Evolutionary conservation across 768 basidiomycete genomes (phyloP).

Genomic region (Macrolepiota albuminosa): DNA sequence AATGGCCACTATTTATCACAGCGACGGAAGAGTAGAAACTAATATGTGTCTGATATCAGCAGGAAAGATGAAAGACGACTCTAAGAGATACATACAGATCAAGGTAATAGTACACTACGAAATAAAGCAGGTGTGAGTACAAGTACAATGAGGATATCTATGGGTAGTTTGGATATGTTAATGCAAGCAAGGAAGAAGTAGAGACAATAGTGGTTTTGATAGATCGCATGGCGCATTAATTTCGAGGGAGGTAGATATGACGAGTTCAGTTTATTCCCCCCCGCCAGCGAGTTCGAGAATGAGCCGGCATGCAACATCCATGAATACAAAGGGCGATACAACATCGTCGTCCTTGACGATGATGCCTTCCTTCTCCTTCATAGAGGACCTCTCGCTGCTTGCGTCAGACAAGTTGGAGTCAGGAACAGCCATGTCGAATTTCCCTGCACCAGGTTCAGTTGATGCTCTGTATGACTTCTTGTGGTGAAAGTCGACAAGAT

Average conservation of each 20-base stretch:
- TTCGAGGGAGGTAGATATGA: not conserved
- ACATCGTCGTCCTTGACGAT: conserved; percentile 53
- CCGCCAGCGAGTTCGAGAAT: conserved; percentile 89
- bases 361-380: conserved; percentile 47
- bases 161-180: not conserved
- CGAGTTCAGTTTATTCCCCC: conserved; percentile 20
- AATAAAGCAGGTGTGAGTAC: conserved; percentile 7
- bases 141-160: conserved; percentile 15
- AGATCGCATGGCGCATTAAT: not conserved
- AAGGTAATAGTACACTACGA: conserved; percentile 10
- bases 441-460: conserved; percentile 59
- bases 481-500: conserved; percentile 97
- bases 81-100: conserved; percentile 15
- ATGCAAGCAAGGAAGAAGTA: conserved; percentile 4
- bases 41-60: not conserved
- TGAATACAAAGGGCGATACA: conserved; percentile 88
- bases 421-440: conserved; percentile 61
- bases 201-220: not conserved
- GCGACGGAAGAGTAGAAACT: not conserved
- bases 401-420: conserved; percentile 45
- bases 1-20: not conserved
- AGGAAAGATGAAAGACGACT: not conserved
- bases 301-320: conserved; percentile 91
- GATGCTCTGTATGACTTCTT: conserved; percentile 88
- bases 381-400: conserved; percentile 48